A percentile compares a stretch with the other conserved stretches of the same genome.
phyloP scores from a whole-genome alignment of 768 basidiomycete species.

The Cyclocybe cylindracea region DNA sequence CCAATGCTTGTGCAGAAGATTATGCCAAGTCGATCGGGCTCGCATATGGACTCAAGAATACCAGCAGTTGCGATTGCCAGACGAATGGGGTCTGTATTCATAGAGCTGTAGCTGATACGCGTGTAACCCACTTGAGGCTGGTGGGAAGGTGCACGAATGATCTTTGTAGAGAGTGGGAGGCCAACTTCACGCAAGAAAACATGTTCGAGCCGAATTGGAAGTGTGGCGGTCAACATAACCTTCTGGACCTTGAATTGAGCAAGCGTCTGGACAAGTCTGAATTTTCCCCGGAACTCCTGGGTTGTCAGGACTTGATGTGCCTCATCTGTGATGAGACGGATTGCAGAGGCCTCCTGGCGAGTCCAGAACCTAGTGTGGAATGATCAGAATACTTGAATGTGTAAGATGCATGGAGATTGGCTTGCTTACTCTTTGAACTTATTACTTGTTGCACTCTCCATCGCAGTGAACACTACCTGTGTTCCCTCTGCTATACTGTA shows the following conservation, averaged over 20 bases:
- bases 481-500: background rate
- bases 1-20: conserved; percentile 10
- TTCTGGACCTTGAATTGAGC: conserved; percentile 7
- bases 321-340: conserved; percentile 17
- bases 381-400: background rate
- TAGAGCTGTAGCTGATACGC: conserved; percentile 12
- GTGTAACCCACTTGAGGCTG: conserved; percentile 7
- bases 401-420: background rate
- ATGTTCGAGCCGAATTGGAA: conserved; percentile 8
- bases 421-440: conserved; percentile 9
- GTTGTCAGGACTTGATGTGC: conserved; percentile 14
- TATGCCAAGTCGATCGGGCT: conserved; percentile 10
- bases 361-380: conserved; percentile 3
- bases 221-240: conserved; percentile 20
- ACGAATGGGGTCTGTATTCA: background rate
- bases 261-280: conserved; percentile 1
- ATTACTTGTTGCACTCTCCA: conserved; percentile 10
- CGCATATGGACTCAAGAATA: background rate
- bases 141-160: conserved; percentile 17
- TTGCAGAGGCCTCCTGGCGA: background rate
- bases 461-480: conserved; percentile 14
- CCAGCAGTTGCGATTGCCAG: background rate
- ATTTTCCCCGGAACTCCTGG: conserved; percentile 1
- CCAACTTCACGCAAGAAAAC: conserved; percentile 1
- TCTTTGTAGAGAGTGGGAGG: background rate